Evolutionary conservation across 2,329 filamentous ascomycete genomes (phyloP), one percentile per base, ranked within the genome.

Genomic region (Endocalyx cinctus): DNA sequence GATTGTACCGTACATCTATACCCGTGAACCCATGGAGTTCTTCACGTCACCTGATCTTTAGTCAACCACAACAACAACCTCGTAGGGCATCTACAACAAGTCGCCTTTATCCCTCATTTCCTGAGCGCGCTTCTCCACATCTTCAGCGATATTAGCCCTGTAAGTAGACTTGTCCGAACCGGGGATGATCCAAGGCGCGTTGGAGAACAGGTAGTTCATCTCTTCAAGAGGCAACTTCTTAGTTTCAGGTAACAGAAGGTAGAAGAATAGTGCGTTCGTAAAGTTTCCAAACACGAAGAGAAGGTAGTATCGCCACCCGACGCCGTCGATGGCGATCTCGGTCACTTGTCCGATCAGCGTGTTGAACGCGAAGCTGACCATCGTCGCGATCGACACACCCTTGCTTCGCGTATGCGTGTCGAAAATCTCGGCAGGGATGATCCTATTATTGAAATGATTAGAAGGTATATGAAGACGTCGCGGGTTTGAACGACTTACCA

Each of bases 321-420:
- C 63, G 13, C 55, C 56, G 4, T 59, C 55, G 58, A 82, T 72
- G 2, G 75, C 77, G 27, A 55, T 48, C 34, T 46, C 42, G 11
- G 52, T 57, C 25, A 56, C 45, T 39, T 57, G 52, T 7, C 52
- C 54, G 39, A 57, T 72, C 39, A 70, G 70, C 25, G 84, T 81
- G 52, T 85, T 86, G 40, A 80, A 87, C 2, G 82, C 82, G 55
- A 84, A 87, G 10, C 71, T 78, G 1, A 65, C 69, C 82, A 87
- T 86, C 5, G 79, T 84, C 0, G 82, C 82, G 41, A 87, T 77
- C 2, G 79, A 81, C 2, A 88, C 83, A 47, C 82, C 84, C 63
- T 86, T 86, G 33, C 77, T 70, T 25, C 84, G 73, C 0, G 83
- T 88, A 41, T 79, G 75, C 3, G 81, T 88, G 58, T 88, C 84